Evolutionary conservation across 495 filamentous ascomycete genomes (phyloP), one percentile per base, ranked within the genome.

Genomic region (Podospora bellae-mahoneyi): DNA sequence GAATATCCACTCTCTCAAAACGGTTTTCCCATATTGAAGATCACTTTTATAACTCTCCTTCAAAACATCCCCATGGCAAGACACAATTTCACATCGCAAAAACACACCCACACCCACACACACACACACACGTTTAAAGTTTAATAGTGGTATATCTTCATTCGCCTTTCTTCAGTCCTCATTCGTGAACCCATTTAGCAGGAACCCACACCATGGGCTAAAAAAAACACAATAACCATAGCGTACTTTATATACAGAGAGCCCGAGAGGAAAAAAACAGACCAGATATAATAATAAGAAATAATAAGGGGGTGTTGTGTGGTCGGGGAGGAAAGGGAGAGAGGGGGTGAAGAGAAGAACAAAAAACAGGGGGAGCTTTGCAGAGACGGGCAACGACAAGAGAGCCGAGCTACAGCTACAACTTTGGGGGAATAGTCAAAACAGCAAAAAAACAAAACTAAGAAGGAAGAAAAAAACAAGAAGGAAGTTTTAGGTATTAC

Each of bases 401-500:
- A 48, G 39, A 48, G 39, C 39, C 28, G 16, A 61, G 20, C 18
- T 61, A 20, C 34, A 67, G 39, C 23, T 23, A 23, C 60, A 66
- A 55, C 27, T 27, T 23, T 18, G 23, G 61, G 67, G 61, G 61
- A 60, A 65, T 67, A 68, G 58, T 70, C 67, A 69, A 59, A 59
- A 72, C 67, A 68, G 58, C 62, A 67, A 59, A 27, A 48, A 66
- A 60, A 62, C 67, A 68, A 71, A 66, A 68, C 67, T 57, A 64
- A 71, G 70, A 69, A 53, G 70, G 23, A 23, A 60, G 67, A 74
- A 60, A 66, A 59, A 67, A 62, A 64, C 69, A 71, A 60, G 53
- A 76, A 75, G 75, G 73, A 71, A 75, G 55, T 58, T 26, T 75
- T 67, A 80, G 78, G 76, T 81, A 83, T 81, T 83, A 83, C 78